phyloP scores from a whole-genome alignment of 1,284 basidiomycete genomes.

The Ceratobasidium sp. region DNA sequence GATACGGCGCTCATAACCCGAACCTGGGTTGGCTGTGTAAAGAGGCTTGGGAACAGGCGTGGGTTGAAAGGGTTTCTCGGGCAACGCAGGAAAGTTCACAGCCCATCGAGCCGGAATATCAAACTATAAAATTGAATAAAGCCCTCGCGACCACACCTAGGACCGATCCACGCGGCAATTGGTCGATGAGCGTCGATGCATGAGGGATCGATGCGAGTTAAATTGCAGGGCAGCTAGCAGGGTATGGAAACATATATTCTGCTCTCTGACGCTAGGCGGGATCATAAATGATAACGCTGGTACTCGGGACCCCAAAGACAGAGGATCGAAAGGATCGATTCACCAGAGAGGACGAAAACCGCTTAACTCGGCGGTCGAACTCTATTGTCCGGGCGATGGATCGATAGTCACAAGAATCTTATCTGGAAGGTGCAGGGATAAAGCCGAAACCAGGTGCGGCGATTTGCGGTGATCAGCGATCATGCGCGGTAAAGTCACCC shows the following conservation, averaged over 20 bases:
- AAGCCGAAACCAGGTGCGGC: background rate
- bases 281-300: slow-evolving; percentile 12
- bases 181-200: slow-evolving; percentile 26
- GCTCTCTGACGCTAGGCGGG: slow-evolving; percentile 19
- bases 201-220: slow-evolving; percentile 32
- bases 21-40: background rate
- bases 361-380: slow-evolving; percentile 3
- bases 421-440: slow-evolving; percentile 1
- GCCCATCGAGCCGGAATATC: background rate
- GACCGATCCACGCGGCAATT: slow-evolving; percentile 16
- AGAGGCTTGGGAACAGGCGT: background rate
- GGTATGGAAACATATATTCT: slow-evolving; percentile 19
- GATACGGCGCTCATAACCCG: background rate
- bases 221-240: slow-evolving; percentile 22
- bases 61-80: background rate
- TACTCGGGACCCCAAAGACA: background rate
- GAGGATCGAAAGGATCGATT: slow-evolving; percentile 1
- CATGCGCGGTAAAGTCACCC: slow-evolving; percentile 1
- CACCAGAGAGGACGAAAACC: background rate
- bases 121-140: slow-evolving; percentile 18
- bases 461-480: slow-evolving; percentile 25
- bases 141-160: slow-evolving; percentile 12
- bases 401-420: background rate
- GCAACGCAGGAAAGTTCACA: background rate
- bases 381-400: slow-evolving; percentile 14